Evolutionary conservation across 352 stramenopile genomes (phyloP).

Genomic region (Globisporangium camurandrum): DNA sequence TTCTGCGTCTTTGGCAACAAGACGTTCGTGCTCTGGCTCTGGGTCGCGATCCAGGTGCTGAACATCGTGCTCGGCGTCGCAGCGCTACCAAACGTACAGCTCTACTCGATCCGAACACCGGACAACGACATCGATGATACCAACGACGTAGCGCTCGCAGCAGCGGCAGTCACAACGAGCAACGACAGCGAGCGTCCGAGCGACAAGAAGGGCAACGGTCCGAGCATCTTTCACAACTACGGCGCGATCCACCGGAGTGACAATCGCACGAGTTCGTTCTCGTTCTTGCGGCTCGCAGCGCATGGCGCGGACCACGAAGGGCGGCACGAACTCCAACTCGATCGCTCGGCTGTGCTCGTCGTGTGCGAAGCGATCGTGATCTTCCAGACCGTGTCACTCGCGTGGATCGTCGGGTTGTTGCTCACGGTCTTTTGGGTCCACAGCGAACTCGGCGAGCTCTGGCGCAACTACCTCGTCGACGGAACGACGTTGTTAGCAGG

Average conservation of each 20-base stretch:
- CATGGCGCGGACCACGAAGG: slow-evolving; percentile 23
- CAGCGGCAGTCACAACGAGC: no score
- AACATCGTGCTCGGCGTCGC: slow-evolving; percentile 54
- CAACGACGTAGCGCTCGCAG: not conserved
- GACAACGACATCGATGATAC: slow-evolving; percentile 3
- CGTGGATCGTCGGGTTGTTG: slow-evolving; percentile 40
- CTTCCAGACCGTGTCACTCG: slow-evolving; percentile 42
- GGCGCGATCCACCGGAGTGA: slow-evolving; percentile 15
- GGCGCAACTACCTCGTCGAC: slow-evolving; percentile 16
- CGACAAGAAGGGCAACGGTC: not conserved
- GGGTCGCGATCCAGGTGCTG: slow-evolving; percentile 37
- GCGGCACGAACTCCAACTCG: slow-evolving; percentile 31
- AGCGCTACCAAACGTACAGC: slow-evolving; percentile 31
- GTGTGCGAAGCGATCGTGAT: slow-evolving; percentile 65
- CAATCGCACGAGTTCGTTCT: slow-evolving; percentile 34
- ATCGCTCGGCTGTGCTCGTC: slow-evolving; percentile 39
- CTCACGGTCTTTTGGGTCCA: slow-evolving; percentile 37
- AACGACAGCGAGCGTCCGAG: not conserved
- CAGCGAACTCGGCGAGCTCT: slow-evolving; percentile 37
- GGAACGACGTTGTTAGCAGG: slow-evolving; percentile 14
- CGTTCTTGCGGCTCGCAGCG: slow-evolving; percentile 40
- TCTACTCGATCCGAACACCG: slow-evolving; percentile 25
- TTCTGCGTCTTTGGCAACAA: slow-evolving; percentile 25
- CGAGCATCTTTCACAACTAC: slow-evolving; percentile 12
- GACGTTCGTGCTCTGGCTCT: slow-evolving; percentile 33